Evolutionary conservation across 805 yeast genomes (phyloP).

Genomic region (Ogataea haglerorum): DNA sequence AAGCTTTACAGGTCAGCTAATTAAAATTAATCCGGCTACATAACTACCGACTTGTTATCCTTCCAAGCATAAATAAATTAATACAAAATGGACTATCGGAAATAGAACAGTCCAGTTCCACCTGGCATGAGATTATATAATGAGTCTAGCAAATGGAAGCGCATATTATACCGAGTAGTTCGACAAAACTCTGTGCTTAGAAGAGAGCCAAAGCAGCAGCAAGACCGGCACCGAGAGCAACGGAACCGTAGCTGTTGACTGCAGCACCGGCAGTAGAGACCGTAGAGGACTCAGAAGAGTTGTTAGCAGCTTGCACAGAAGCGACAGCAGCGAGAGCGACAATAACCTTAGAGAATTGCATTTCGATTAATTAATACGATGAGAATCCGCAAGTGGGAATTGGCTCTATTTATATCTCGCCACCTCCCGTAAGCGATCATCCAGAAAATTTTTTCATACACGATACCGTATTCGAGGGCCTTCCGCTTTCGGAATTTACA

Average conservation of each 20-base stretch:
- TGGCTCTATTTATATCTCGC: conserved; percentile 12
- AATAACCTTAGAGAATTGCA: conserved; percentile 72
- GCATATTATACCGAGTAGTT: conserved; percentile 5
- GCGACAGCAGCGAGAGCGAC: conserved; percentile 68
- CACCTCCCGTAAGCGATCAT: conserved; percentile 2
- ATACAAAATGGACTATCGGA: conserved; percentile 13
- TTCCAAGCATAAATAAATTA: conserved; percentile 18
- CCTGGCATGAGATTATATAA: conserved; percentile 6
- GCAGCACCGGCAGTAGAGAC: conserved; percentile 41
- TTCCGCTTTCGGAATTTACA: conserved; percentile 3
- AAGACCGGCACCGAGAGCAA: conserved; percentile 78
- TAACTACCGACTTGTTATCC: background rate
- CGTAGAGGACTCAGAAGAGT: conserved; percentile 40
- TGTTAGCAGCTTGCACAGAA: conserved; percentile 63
- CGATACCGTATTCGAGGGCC: conserved; percentile 1
- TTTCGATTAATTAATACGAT: conserved; percentile 28
- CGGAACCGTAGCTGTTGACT: conserved; percentile 53
- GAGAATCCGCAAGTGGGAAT: conserved; percentile 1
- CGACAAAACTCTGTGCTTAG: conserved; percentile 23
- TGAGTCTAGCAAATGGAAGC: conserved; percentile 10
- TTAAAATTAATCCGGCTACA: conserved; percentile 7
- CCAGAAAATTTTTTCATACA: conserved; percentile 10
- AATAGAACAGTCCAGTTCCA: conserved; percentile 8
- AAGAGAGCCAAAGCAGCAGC: conserved; percentile 69
- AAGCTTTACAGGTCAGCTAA: too few species aligned